Base-by-base conservation (phyloP, 441 rosid species). In the Euphorbia neoarborescens region DNA sequence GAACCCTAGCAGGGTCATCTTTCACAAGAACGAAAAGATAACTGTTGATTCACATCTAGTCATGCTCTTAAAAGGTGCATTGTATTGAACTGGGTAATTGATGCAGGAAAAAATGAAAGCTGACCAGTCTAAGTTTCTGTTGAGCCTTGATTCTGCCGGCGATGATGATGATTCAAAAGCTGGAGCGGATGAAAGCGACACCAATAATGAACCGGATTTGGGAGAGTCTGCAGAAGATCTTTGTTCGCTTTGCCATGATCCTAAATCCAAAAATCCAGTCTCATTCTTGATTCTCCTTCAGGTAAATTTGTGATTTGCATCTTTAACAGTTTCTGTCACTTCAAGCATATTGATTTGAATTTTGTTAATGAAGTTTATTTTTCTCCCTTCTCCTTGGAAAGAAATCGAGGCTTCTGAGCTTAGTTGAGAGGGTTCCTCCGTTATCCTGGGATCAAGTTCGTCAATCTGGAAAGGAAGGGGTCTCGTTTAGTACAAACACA, bases 71-170 rank as follows among this genome's bases (percentile, higher is more conserved):
- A 25, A 35, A 24, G 10, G n/a, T 35, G 24, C 40, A 58, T 57
- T 71, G 77, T 73, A 59, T 58, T 53, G 57, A 71, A 68, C 54
- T 74, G 72, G 60, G 44, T 68, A 71, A 70, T 64, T 71, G 35
- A 22, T 86, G 85, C 88, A 95, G 99, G 99, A 80, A 77, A 95
- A 91, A 88, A 95, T 95, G 96, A 92, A 82, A 84, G 97, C 92
- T 44, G 99, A 91, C 81, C 99, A 95, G 75, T 84, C 92, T 28
- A 92, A 95, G 77, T 95, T 95, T 79, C 82, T 92, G 82, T 89
- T 88, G 24, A 84, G 83, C 83, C 74, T 89, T 62, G 73, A 80
- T 77, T 73, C 96, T 25, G 62, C 73, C 71, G 59, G 32, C 19
- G 89, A 32, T 19, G 89, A 77, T 72, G 89, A 85, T 69, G 79